phyloP scores from a whole-genome alignment of 2,329 filamentous ascomycete genomes.

The Sclerotinia spermophila region DNA sequence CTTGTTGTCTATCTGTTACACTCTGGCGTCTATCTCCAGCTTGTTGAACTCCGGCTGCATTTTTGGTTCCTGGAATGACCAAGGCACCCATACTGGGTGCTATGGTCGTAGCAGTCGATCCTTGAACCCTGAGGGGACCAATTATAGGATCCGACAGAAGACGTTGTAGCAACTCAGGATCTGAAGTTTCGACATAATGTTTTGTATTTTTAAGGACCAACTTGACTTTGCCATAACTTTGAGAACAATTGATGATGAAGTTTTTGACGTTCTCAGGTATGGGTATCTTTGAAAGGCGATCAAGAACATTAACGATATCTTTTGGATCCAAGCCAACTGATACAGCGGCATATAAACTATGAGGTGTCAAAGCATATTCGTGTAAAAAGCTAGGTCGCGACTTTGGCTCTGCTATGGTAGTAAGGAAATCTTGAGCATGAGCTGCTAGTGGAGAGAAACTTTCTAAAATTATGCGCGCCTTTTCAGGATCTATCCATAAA shows the following conservation, averaged over 20 bases:
- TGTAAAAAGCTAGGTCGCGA: conserved; percentile 88
- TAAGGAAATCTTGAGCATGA: conserved; percentile 89
- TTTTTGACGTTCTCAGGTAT: conserved; percentile 75
- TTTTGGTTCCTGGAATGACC: conserved; percentile 91
- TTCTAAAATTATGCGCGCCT: conserved; percentile 85
- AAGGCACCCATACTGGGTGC: conserved; percentile 84
- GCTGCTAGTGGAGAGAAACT: conserved; percentile 86
- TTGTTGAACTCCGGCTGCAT: conserved; percentile 84
- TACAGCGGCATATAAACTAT: conserved; percentile 92
- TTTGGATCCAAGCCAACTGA: conserved; percentile 86
- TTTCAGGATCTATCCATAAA: conserved; percentile 87
- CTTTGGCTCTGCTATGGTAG: conserved; percentile 89
- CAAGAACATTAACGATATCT: conserved; percentile 86
- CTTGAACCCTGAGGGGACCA: conserved; percentile 71
- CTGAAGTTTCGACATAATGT: conserved; percentile 89
- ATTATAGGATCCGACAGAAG: conserved; percentile 84
- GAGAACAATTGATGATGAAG: conserved; percentile 74
- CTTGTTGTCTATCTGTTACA: conserved; percentile 43
- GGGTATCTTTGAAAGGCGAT: conserved; percentile 83
- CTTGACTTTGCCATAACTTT: conserved; percentile 93
- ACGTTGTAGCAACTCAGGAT: conserved; percentile 79
- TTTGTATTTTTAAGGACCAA: conserved; percentile 91
- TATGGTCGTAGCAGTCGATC: conserved; percentile 64
- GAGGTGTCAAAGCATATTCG: conserved; percentile 86
- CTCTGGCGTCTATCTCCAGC: conserved; percentile 46